phyloP scores from a whole-genome alignment of 805 yeast species.

The Sugiyamaella americana region DNA sequence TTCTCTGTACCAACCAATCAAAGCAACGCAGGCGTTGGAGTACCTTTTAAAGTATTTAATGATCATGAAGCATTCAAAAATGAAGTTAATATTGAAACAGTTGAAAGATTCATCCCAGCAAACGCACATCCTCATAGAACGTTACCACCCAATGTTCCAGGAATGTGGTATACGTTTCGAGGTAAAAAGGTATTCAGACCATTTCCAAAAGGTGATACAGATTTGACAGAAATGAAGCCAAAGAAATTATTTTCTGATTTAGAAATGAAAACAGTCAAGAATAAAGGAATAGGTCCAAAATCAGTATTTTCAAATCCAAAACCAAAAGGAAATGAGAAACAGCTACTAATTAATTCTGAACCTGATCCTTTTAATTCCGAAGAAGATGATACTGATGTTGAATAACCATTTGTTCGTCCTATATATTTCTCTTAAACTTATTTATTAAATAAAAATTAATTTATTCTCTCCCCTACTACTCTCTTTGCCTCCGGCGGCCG shows the following conservation, averaged over 20 bases:
- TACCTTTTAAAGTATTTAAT: slow-evolving; percentile 12
- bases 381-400: slow-evolving; percentile 14
- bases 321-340: no score
- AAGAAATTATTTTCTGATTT: slow-evolving; percentile 15
- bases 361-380: slow-evolving; percentile 9
- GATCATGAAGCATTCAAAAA: slow-evolving; percentile 14
- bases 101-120: no score
- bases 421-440: not conserved
- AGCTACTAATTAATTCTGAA: no score
- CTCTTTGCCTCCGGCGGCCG: not conserved
- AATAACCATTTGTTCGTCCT: not conserved
- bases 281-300: not conserved
- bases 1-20: no score
- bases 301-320: no score
- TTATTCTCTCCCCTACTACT: not conserved
- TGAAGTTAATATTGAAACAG: slow-evolving; percentile 11
- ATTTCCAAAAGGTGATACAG: slow-evolving; percentile 24
- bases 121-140: slow-evolving; percentile 19
- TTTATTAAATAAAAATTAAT: not conserved
- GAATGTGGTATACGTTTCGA: slow-evolving; percentile 36
- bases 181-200: slow-evolving; percentile 35
- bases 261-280: slow-evolving; percentile 1
- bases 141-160: slow-evolving; percentile 20
- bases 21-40: not conserved
- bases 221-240: slow-evolving; percentile 17